Conservation (phyloP, 495 filamentous ascomycete genomes). For the Penicillium antarcticum region DNA sequence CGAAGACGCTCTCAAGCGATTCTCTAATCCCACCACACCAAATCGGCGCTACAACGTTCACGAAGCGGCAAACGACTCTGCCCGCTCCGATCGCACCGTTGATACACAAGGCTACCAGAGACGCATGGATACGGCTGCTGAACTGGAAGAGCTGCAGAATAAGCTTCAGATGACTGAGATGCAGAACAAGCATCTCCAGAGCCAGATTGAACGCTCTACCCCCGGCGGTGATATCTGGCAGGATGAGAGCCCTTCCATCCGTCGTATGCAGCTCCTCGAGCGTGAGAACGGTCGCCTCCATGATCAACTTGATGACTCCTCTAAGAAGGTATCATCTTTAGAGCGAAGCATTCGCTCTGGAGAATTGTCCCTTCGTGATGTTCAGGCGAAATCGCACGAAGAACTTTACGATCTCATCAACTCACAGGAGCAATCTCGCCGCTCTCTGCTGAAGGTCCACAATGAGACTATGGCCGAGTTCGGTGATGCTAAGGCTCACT, state of each 20-base stretch:
- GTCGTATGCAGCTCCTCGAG: conserved; percentile 87
- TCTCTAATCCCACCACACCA: conserved; percentile 73
- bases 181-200: conserved; percentile 92
- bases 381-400: conserved; percentile 91
- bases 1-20: conserved; percentile 60
- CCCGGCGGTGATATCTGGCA: conserved; percentile 58
- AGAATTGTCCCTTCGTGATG: conserved; percentile 85
- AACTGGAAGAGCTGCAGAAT: conserved; percentile 90
- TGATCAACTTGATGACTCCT: conserved; percentile 91
- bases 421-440: conserved; percentile 86
- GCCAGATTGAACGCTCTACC: conserved; percentile 68
- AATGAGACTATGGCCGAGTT: conserved; percentile 83
- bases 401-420: conserved; percentile 93
- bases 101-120: conserved; percentile 88
- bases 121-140: conserved; percentile 84
- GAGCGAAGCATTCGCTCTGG: conserved; percentile 85
- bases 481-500: conserved; percentile 77
- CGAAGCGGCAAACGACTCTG: conserved; percentile 67
- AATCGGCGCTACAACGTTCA: conserved; percentile 67
- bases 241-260: conserved; percentile 80
- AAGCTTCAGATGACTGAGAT: conserved; percentile 94
- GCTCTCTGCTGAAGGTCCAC: conserved; percentile 76
- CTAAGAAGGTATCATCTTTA: conserved; percentile 86
- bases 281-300: conserved; percentile 89
- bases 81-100: conserved; percentile 81